Conservation (phyloP, 2,329 filamentous ascomycete genomes). For the Cordyceps pruinosa region DNA sequence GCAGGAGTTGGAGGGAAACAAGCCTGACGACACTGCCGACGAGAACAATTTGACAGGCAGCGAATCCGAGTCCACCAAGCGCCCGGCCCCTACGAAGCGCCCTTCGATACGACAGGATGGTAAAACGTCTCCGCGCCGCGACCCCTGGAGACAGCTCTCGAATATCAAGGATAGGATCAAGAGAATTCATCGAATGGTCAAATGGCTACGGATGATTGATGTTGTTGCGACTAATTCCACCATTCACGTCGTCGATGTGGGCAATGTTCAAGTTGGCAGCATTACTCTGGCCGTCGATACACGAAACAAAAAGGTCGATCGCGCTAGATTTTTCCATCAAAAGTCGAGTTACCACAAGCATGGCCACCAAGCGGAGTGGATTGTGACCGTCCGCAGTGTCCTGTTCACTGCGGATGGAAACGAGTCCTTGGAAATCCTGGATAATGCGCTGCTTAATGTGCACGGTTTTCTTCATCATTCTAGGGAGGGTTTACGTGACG, state of each 20-base stretch:
- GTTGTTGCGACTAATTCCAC: conserved; percentile 76
- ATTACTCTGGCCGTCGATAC: conserved; percentile 87
- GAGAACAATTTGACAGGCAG: conserved; percentile 20
- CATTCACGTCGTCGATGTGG: conserved; percentile 71
- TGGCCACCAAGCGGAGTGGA: conserved; percentile 82
- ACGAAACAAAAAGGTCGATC: conserved; percentile 81
- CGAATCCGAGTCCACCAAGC: conserved; percentile 11
- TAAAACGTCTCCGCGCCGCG: conserved; percentile 27
- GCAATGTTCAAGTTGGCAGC: conserved; percentile 75
- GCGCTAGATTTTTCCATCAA: conserved; percentile 81
- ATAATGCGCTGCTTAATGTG: conserved; percentile 81
- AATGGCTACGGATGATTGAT: conserved; percentile 86
- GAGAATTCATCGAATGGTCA: conserved; percentile 74
- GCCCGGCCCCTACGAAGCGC: conserved; percentile 10
- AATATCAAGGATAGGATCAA: conserved; percentile 80
- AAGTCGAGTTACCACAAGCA: conserved; percentile 53
- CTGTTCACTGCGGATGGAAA: conserved; percentile 80
- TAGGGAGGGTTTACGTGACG: conserved; percentile 80
- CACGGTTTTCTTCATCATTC: conserved; percentile 85
- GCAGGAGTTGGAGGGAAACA: conserved; percentile 52
- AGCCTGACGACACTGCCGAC: conserved; percentile 22
- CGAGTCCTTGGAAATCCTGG: conserved; percentile 81
- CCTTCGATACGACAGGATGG: conserved; percentile 18
- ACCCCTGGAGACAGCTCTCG: conserved; percentile 75
- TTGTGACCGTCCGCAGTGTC: conserved; percentile 75